A percentile compares a stretch with the other conserved stretches of the same genome.
Conservation (phyloP, 2,329 filamentous ascomycete genomes). For the Clarireedia paspali region DNA sequence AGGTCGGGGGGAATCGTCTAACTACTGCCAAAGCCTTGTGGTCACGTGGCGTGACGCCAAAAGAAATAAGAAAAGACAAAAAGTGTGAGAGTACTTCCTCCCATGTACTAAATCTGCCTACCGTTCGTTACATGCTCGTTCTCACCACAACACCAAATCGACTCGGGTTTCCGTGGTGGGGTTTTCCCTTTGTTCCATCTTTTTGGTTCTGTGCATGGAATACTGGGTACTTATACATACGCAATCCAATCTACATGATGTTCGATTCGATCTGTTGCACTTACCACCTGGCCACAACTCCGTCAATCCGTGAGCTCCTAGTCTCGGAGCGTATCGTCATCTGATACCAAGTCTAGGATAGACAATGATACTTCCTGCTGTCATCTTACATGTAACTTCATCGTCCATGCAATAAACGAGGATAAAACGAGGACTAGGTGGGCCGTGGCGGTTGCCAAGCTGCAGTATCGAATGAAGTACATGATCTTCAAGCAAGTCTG, state of each 20-base stretch:
- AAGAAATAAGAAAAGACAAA: too few species aligned
- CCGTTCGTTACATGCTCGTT: too few species aligned
- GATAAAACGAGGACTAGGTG: constrained; percentile 9
- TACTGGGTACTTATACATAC: neutral
- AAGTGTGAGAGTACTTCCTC: neutral
- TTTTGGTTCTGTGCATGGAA: neutral
- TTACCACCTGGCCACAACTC: neutral
- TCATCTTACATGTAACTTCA: neutral
- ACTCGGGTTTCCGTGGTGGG: neutral
- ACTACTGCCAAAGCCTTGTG: neutral
- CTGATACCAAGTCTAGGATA: neutral
- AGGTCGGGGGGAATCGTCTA: constrained; percentile 7
- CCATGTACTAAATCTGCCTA: neutral
- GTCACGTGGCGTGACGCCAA: too few species aligned
- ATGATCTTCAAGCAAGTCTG: constrained; percentile 3
- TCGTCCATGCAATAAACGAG: constrained; percentile 5
- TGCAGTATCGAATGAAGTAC: constrained; percentile 10
- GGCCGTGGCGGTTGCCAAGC: constrained; percentile 7
- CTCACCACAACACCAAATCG: too few species aligned
- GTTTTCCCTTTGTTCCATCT: neutral
- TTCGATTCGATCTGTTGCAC: neutral
- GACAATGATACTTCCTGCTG: neutral
- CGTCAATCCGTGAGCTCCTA: neutral
- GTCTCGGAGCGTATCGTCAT: neutral
- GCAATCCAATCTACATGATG: neutral